Evolutionary conservation across 2,329 filamentous ascomycete species (phyloP), one percentile per base, ranked within the genome.

Genomic region (Colletotrichum tamarilloi): DNA sequence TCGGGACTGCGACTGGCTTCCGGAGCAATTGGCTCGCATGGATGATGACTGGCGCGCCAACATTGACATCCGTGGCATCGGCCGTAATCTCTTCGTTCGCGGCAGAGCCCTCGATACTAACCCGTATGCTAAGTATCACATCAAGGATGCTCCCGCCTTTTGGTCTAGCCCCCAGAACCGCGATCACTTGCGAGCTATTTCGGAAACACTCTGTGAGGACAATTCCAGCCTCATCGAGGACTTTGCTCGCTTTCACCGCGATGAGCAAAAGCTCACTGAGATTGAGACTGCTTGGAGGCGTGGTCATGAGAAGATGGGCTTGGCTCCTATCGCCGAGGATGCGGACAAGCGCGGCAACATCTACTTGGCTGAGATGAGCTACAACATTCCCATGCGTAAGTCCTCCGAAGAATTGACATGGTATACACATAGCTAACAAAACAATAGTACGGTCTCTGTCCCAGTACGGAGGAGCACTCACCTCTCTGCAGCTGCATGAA

Each of bases 401-500:
- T 69, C 5, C 22, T 52, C n/a, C 58, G 7, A 16, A 19, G 30
- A 22, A 52, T n/a, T 24, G 5, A 16, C 5, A 52, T 9, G 24
- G 16, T 57, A 12, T 32, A 11, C 22, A 5, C 42, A 42, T 30
- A 22, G 32, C 63, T 72, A 53, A 72, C 42, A 19, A 7, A 11
- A 28, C 9, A n/a, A 12, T 19, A 75, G 74, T 75, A 11, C 42
- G 67, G 2, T 58, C 72, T 9, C 62, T 75, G 7, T 26, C 32
- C 6, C 55, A 72, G 22, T 62, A 63, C 22, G 78, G 78, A 0
- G 4, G 24, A 2, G 28, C 68, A 0, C 72, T 82, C 2, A 76
- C 67, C 3, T 67, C 78, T 3, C 11, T 82, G 1, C 67, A 77
- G 2, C 67, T 82, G 1, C 76, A 80, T n/a, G 65, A 76, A 1